These are phyloP conservation scores for Talaromyces proteolyticus DNA, from an alignment of 495 filamentous ascomycete species.

Conservation along the genomic window DNA sequence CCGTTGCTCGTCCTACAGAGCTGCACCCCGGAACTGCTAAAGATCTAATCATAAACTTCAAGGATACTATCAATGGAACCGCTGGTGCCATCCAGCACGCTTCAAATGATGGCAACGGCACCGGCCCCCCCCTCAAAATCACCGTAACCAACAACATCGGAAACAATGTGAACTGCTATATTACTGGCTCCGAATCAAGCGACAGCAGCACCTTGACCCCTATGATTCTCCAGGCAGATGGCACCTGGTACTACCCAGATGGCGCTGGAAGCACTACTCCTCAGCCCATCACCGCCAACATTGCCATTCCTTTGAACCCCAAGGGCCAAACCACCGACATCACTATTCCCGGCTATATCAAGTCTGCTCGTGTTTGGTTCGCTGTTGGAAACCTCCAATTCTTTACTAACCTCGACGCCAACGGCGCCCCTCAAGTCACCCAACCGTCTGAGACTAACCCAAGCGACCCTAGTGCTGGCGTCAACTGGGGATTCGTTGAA, in stretches of 20 bases:
- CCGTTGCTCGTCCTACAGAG: conserved; percentile 4
- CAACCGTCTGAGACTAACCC: conserved; percentile 37
- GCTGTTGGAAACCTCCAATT: conserved; percentile 35
- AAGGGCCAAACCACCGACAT: conserved; percentile 28
- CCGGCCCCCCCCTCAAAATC: conserved; percentile 5
- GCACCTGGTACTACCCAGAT: conserved; percentile 27
- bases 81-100: background rate
- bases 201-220: conserved; percentile 11
- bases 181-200: conserved; percentile 26
- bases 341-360: conserved; percentile 30
- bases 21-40: conserved; percentile 4
- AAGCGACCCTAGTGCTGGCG: conserved; percentile 27
- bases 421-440: conserved; percentile 24
- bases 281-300: conserved; percentile 16
- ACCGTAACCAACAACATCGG: conserved; percentile 35
- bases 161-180: conserved; percentile 26
- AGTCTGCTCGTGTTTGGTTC: conserved; percentile 34
- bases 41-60: conserved; percentile 3
- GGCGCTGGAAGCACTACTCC: conserved; percentile 13
- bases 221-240: conserved; percentile 29
- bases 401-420: conserved; percentile 21
- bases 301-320: conserved; percentile 20
- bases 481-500: conserved; percentile 44
- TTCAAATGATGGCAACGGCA: background rate
- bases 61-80: conserved; percentile 8